A percentile compares a stretch with the other conserved stretches of the same genome.
phyloP scores from a whole-genome alignment of 768 basidiomycete genomes.

The Lentinula lateritia region DNA sequence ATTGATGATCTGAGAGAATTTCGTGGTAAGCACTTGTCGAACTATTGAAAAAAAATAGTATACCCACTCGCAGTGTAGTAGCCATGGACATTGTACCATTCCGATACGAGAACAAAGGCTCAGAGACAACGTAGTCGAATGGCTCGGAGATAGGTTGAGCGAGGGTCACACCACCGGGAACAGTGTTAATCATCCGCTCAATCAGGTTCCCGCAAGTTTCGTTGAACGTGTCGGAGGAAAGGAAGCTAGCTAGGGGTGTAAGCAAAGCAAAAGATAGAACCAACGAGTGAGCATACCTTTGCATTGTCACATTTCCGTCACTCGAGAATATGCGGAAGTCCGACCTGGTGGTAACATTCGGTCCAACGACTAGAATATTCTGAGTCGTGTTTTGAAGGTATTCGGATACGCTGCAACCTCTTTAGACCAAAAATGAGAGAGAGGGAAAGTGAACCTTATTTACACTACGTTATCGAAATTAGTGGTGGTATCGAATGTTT shows the following conservation, averaged over 20 bases:
- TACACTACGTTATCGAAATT: constrained; percentile 6
- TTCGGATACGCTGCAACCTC: constrained; percentile 5
- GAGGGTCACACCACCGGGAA: constrained; percentile 36
- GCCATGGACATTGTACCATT: constrained; percentile 33
- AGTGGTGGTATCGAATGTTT: background rate
- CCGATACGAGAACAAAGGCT: constrained; percentile 26
- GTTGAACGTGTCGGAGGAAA: constrained; percentile 22
- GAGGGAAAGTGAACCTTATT: background rate
- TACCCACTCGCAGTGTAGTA: constrained; percentile 31
- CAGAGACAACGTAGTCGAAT: constrained; percentile 27
- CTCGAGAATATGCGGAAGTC: constrained; percentile 17
- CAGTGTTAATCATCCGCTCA: constrained; percentile 42
- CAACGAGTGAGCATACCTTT: constrained; percentile 3
- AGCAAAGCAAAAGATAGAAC: background rate
- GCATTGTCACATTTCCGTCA: constrained; percentile 18
- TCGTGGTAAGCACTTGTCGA: no score
- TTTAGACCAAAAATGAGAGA: background rate
- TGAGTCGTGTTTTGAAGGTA: constrained; percentile 8
- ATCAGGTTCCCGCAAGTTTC: constrained; percentile 34
- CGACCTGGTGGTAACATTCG: constrained; percentile 15
- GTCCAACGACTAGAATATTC: constrained; percentile 13
- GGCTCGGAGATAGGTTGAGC: constrained; percentile 31
- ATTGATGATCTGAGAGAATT: background rate
- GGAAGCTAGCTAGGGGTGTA: background rate
- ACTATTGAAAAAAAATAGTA: background rate